phyloP scores from a whole-genome alignment of 352 stramenopile genomes.

The Pythium dissotocum region DNA sequence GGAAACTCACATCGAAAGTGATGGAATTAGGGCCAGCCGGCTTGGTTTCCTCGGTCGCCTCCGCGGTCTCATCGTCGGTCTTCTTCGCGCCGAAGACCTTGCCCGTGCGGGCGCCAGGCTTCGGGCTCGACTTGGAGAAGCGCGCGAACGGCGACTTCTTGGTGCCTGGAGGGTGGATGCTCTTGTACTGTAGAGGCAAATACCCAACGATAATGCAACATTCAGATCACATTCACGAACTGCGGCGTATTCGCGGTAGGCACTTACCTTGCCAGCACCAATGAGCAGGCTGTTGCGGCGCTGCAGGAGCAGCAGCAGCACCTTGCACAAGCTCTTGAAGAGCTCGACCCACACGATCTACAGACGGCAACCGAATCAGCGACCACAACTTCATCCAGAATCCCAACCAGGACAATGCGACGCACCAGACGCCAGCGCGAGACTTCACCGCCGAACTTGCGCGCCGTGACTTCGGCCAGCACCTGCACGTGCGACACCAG shows the following conservation, averaged over 20 bases:
- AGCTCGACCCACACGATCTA: conserved; percentile 81
- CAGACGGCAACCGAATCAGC: neutral
- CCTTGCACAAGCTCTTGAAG: conserved; percentile 67
- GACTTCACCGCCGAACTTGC: conserved; percentile 65
- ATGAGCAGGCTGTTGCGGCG: conserved; percentile 53
- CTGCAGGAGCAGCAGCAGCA: conserved; percentile 65
- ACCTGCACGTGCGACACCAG: conserved; percentile 82
- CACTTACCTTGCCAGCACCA: conserved; percentile 42
- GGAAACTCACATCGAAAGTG: conserved; percentile 47
- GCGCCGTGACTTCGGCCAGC: conserved; percentile 71
- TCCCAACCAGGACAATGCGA: neutral
- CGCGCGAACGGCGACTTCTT: conserved; percentile 53
- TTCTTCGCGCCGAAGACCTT: conserved; percentile 66
- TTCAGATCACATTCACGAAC: neutral
- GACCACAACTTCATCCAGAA: neutral
- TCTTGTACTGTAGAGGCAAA: conserved; percentile 25
- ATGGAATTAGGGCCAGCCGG: conserved; percentile 39
- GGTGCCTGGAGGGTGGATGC: conserved; percentile 26
- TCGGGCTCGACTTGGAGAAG: conserved; percentile 55
- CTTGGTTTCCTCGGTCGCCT: conserved; percentile 23
- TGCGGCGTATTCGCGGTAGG: conserved; percentile 23
- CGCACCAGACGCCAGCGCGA: conserved; percentile 72
- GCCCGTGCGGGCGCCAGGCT: conserved; percentile 65
- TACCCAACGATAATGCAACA: neutral
- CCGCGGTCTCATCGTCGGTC: conserved; percentile 1